Evolutionary conservation across 208 protist genomes (phyloP).

Genomic region (Crithidia expoeki): DNA sequence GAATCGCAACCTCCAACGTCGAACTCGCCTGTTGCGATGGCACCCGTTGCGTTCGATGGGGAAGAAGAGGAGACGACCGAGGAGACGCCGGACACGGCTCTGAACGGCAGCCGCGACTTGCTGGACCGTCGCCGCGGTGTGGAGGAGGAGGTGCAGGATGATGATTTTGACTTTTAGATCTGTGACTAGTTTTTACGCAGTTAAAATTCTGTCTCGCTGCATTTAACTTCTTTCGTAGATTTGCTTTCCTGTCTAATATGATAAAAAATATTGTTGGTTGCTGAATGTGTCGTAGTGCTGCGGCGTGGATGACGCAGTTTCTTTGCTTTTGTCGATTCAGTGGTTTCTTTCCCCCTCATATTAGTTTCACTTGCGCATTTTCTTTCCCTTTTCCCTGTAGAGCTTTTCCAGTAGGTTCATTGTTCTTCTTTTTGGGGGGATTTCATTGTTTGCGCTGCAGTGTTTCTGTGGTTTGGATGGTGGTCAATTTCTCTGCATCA

Average conservation of each 20-base stretch:
- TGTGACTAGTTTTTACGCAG: neutral
- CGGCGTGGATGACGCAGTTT: neutral
- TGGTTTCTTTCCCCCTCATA: too few species aligned
- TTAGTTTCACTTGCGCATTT: too few species aligned
- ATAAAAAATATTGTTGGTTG: too few species aligned
- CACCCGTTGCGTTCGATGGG: neutral
- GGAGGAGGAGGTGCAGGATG: constrained; percentile 25
- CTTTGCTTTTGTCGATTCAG: neutral
- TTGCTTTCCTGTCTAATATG: too few species aligned
- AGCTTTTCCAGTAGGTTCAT: too few species aligned
- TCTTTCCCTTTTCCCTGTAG: too few species aligned
- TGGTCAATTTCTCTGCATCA: too few species aligned
- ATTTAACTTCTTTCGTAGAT: constrained; percentile 3
- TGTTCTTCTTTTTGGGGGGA: neutral
- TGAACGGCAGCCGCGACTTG: constrained; percentile 25
- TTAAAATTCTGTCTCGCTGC: neutral
- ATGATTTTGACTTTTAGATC: constrained; percentile 41
- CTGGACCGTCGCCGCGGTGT: constrained; percentile 26
- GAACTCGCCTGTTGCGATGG: neutral
- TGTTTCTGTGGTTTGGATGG: too few species aligned
- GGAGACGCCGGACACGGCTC: constrained; percentile 1
- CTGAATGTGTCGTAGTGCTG: neutral
- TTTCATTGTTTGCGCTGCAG: too few species aligned
- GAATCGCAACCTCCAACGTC: constrained; percentile 1
- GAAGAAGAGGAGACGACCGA: neutral